Evolutionary conservation across 352 stramenopile species (phyloP).

Genomic region (Globisporangium cystogenes): DNA sequence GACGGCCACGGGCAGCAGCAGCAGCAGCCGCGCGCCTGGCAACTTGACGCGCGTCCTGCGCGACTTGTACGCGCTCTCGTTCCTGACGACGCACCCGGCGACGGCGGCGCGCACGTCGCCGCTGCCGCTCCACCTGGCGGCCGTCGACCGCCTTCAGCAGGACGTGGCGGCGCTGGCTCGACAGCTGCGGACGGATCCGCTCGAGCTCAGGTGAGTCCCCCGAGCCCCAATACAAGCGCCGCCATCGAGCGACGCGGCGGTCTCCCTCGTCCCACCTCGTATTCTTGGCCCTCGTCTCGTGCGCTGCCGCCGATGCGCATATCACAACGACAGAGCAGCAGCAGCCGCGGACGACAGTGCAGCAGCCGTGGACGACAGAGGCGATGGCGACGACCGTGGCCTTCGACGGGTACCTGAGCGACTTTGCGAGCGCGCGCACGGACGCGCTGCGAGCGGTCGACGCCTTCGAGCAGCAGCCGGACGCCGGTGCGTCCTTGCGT

Average conservation of each 20-base stretch:
- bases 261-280: too few relatives aligned
- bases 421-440: constrained; percentile 38
- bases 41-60: constrained; percentile 28
- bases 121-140: constrained; percentile 50
- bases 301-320: too few relatives aligned
- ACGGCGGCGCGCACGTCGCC: constrained; percentile 57
- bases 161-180: constrained; percentile 14
- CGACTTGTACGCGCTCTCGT: constrained; percentile 64
- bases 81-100: constrained; percentile 67
- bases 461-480: constrained; percentile 24
- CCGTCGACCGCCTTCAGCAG: constrained; percentile 23
- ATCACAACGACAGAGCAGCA: too few relatives aligned
- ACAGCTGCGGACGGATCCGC: constrained; percentile 17
- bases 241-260: too few relatives aligned
- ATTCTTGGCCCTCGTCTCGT: too few relatives aligned
- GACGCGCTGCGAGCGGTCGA: constrained; percentile 49
- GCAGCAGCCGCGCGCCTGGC: constrained; percentile 5
- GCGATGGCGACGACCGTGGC: constrained; percentile 3
- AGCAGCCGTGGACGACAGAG: not conserved
- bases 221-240: too few relatives aligned
- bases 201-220: constrained; percentile 10
- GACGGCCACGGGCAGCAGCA: not conserved
- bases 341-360: not conserved
- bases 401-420: constrained; percentile 58
- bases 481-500: constrained; percentile 26